Base-by-base conservation (phyloP, 1,284 basidiomycete genomes). In the Microstroma glucosiphilum region DNA sequence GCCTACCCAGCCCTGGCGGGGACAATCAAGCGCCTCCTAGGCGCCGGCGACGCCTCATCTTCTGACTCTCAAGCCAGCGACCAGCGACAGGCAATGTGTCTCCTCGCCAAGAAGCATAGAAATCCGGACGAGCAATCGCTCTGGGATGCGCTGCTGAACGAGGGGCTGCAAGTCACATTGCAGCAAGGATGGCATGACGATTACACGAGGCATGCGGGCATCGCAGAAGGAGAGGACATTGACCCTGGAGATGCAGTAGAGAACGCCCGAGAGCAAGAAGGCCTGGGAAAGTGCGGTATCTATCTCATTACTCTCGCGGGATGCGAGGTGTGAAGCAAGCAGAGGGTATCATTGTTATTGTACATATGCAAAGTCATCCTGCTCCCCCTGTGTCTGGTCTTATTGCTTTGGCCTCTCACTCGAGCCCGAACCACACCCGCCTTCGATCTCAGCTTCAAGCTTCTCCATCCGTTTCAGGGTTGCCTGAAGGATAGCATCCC, bases 391-490 rank as follows among this genome's bases (percentile, higher is more conserved):
- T 4, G 30, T 37, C 3, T 9, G 30, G 3, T 9, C 9, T 37
- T 9, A 37, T 37, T 48, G 43, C 43, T 48, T 48, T 12, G 15
- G 43, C 43, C 15, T 3, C 21, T 17, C 17, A 12, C 43, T 48
- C 43, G 17, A 21, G 6, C 43, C 40, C 6, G 59, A 60, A 2
- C 61, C 61, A 26, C 61, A 63, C 17, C 61, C 61, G 17, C 21
- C 59, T 41, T 63, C 61, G 25, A 63, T 63, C 30, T 60, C 61
- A 11, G 11, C 55, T 43, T 63, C 61, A 11, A 54, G 60, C 19
- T 64, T 61, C 43, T 71, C 70, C 17, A 71, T 48, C 13, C 71
- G 63, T 11, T 58, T 59, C 71, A 73, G 65, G 17, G 71, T 71
- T 1, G 71, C 70, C 37, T 51, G 41, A 0, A 73, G 57, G 23